A percentile compares a stretch with the other conserved stretches of the same genome.
Conservation (phyloP, 768 basidiomycete species). For the Leccinum boreale region DNA sequence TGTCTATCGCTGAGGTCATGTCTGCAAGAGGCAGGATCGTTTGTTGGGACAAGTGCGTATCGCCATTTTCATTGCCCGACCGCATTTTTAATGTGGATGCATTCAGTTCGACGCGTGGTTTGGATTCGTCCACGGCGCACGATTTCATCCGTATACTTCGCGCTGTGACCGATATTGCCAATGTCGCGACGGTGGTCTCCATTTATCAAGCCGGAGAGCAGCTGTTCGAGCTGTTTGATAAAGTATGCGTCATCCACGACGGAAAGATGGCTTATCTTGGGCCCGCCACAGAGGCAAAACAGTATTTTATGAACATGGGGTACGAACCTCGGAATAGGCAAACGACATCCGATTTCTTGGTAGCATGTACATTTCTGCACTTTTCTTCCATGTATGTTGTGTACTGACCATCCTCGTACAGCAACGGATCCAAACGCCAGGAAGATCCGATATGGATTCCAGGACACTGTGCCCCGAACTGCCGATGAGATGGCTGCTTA, state of each 20-base stretch:
- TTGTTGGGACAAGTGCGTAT: slow-evolving; percentile 73
- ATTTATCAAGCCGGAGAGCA: slow-evolving; percentile 83
- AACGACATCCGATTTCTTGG: slow-evolving; percentile 60
- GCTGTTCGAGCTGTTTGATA: slow-evolving; percentile 64
- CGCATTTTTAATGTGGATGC: not conserved
- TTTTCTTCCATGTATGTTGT: not conserved
- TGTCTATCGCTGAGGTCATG: slow-evolving; percentile 69
- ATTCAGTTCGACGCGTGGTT: slow-evolving; percentile 59
- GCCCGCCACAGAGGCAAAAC: not conserved
- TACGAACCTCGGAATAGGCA: slow-evolving; percentile 53
- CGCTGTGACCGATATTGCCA: slow-evolving; percentile 54
- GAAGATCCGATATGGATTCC: slow-evolving; percentile 41
- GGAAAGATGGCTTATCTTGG: slow-evolving; percentile 11
- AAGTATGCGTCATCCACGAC: slow-evolving; percentile 8
- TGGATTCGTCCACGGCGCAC: slow-evolving; percentile 68
- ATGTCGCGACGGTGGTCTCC: slow-evolving; percentile 67
- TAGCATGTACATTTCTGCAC: slow-evolving; percentile 39
- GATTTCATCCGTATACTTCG: slow-evolving; percentile 70
- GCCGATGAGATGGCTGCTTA: slow-evolving; percentile 55
- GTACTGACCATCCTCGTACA: not conserved
- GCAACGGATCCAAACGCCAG: slow-evolving; percentile 64
- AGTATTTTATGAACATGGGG: slow-evolving; percentile 20
- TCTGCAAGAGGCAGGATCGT: slow-evolving; percentile 59
- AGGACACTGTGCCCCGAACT: slow-evolving; percentile 44
- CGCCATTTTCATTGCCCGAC: not conserved